Base-by-base conservation (phyloP, 768 basidiomycete genomes). In the Pisolithus tinctorius region DNA sequence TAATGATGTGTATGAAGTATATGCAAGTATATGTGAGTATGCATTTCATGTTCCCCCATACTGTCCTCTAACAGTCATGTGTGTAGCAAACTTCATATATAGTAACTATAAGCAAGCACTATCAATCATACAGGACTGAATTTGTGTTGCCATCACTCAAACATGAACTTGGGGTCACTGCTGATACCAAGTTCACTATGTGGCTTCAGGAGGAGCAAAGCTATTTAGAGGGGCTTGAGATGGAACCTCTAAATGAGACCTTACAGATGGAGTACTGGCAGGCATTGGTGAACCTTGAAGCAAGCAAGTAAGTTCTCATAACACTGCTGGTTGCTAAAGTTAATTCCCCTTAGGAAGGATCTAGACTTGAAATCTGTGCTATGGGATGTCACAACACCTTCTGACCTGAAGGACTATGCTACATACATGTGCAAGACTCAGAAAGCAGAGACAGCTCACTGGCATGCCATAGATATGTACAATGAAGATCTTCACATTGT, bases 21-120 rank as follows among this genome's bases (percentile, higher is more conserved):
- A 52, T 20, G 20, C 13, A 0, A 47, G 48, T 31, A 25, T 52
- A 13, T 20, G 45, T 47, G 23, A 17, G 23, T 43, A n/a, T n/a
- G n/a, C n/a, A n/a, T n/a, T n/a, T n/a, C n/a, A 13, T 26, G 8
- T 10, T 31, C 7, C 38, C 20, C 9, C 1, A 8, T 31, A 31
- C 30, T 8, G 8, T 31, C 23, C 26, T 17, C 34, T n/a, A n/a
- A n/a, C n/a, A n/a, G n/a, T n/a, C n/a, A n/a, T n/a, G n/a, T n/a
- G n/a, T n/a, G n/a, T n/a, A 53, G 48, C 43, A 5, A 50, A 36
- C 25, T 60, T 63, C 38, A n/a, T 46, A 10, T 37, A 42, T 30
- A 55, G 61, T 25, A 64, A 68, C 54, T 68, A 67, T 20, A 43
- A 55, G 37, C 63, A 67, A 27, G 64, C 62, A 4, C 51, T 66